A percentile compares a stretch with the other conserved stretches of the same genome.
Conservation (phyloP, 2,329 filamentous ascomycete genomes). For the Podosphaera xanthii region DNA sequence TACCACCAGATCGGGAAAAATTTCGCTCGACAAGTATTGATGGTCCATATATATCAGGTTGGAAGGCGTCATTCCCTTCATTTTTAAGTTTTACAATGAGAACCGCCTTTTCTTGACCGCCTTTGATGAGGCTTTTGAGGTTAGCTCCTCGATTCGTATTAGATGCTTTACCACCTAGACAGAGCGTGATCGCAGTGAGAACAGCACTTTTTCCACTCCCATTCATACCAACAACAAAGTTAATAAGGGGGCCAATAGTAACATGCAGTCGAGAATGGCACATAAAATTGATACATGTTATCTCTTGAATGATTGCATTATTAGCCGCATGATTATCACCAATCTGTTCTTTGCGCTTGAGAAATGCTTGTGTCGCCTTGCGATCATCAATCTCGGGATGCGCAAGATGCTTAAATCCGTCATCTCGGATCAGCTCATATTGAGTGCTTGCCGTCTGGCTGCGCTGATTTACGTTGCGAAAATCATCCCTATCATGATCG, state of each 20-base stretch:
- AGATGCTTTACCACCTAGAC: constrained; percentile 82
- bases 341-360: constrained; percentile 21
- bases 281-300: constrained; percentile 89
- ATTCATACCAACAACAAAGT: constrained; percentile 95
- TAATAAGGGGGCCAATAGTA: constrained; percentile 78
- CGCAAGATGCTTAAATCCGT: constrained; percentile 32
- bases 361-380: constrained; percentile 39
- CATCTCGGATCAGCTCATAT: constrained; percentile 37
- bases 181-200: constrained; percentile 76
- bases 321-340: constrained; percentile 56
- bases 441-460: constrained; percentile 25
- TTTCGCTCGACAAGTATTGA: constrained; percentile 79
- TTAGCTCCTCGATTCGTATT: constrained; percentile 80
- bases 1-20: constrained; percentile 52
- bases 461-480: constrained; percentile 4
- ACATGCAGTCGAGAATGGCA: constrained; percentile 68
- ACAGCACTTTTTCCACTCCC: constrained; percentile 95
- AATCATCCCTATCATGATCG: constrained; percentile 13
- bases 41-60: constrained; percentile 59
- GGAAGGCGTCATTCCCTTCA: constrained; percentile 61
- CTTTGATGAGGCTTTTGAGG: constrained; percentile 76
- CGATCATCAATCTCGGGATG: constrained; percentile 36
- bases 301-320: constrained; percentile 68
- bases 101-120: constrained; percentile 53
- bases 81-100: constrained; percentile 82